phyloP scores from a whole-genome alignment of 768 basidiomycete genomes.

The Hygrophorus pudorinus region DNA sequence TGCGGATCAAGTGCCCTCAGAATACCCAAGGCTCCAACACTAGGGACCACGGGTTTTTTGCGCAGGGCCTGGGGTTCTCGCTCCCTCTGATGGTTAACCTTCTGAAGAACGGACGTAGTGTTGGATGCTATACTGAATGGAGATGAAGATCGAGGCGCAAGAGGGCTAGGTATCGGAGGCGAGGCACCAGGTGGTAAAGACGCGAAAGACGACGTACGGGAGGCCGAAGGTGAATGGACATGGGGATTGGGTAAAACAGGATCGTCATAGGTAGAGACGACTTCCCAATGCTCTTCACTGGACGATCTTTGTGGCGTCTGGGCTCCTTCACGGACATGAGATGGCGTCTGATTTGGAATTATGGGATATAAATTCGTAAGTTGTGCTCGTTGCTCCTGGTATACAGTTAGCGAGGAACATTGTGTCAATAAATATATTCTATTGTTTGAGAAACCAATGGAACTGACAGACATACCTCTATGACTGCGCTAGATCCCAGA shows the following conservation, averaged over 20 bases:
- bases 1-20: constrained; percentile 55
- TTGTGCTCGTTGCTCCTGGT: constrained; percentile 1
- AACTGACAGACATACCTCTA: constrained; percentile 5
- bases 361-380: constrained; percentile 2
- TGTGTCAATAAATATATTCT: not conserved
- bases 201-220: constrained; percentile 42
- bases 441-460: not conserved
- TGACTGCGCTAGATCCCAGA: not conserved
- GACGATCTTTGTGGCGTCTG: constrained; percentile 4
- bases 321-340: not conserved
- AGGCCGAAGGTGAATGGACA: constrained; percentile 23
- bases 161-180: constrained; percentile 27
- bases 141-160: constrained; percentile 32
- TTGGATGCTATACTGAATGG: constrained; percentile 31
- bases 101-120: constrained; percentile 7
- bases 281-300: constrained; percentile 11
- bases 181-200: constrained; percentile 37
- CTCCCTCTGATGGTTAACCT: constrained; percentile 9
- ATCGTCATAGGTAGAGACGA: constrained; percentile 6
- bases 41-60: constrained; percentile 18
- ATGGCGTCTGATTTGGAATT: not conserved
- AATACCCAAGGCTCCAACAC: constrained; percentile 39
- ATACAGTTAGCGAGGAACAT: not conserved
- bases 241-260: constrained; percentile 8
- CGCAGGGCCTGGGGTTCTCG: constrained; percentile 15